Evolutionary conservation across 371 early-diverging fungal species (phyloP), one percentile per base, ranked within the genome.

Genomic region (Dichotomocladium elegans): DNA sequence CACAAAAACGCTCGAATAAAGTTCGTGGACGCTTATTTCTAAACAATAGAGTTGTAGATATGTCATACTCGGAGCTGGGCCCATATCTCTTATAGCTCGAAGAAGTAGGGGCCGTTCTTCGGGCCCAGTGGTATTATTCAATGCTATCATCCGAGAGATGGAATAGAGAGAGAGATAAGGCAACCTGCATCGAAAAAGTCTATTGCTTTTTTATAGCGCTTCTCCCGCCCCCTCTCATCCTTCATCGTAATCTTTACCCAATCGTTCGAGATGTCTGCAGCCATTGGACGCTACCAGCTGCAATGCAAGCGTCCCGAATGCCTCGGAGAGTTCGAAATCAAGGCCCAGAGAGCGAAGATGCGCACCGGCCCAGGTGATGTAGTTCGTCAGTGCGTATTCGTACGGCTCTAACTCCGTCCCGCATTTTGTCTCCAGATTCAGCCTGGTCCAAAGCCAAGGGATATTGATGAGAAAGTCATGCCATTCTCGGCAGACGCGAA

Each of bases 71-170:
- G 37, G 19, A 25, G 35, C 35, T 0, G 49, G 21, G 15, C 49
- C 49, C 15, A 48, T 48, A 22, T 33, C 35, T 10, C 25, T 11
- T 8, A 48, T 25, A 1, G 49, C 49, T 35, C 49, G 49, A 21
- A 48, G 15, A 14, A 48, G 15, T 21, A 48, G 22, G 12, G 35
- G 8, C 11, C 34, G 8, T 25, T 48, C 49, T 26, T 48, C 49
- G 17, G 49, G 49, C 12, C 49, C 49, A 14, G 49, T 24, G n/a
- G 49, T 48, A 15, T 48, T 48, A 26, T 48, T 48, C 31, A 48
- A 35, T 15, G 31, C 49, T 48, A 22, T n/a, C n/a, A n/a, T n/a
- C n/a, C n/a, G n/a, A n/a, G n/a, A n/a, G n/a, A n/a, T n/a, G n/a
- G n/a, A n/a, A n/a, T n/a, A n/a, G n/a, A n/a, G n/a, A n/a, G n/a